phyloP scores from a whole-genome alignment of 1,284 basidiomycete genomes.

The Pseudozyma sp. region DNA sequence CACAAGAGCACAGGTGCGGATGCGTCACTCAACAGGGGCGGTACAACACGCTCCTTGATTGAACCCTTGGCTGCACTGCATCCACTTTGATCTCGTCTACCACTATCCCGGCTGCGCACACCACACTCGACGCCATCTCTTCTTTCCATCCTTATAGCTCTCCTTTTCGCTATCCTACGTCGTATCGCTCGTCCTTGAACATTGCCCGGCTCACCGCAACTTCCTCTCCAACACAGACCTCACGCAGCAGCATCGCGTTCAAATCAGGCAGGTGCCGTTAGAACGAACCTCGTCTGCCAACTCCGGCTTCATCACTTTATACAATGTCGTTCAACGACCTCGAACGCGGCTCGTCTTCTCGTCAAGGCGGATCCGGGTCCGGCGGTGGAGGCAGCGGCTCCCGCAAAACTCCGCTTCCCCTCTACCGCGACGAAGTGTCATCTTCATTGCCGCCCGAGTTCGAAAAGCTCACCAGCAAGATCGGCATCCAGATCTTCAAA shows the following conservation, averaged over 20 bases:
- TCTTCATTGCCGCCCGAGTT: slow-evolving; percentile 71
- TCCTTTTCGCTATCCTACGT: too few relatives aligned
- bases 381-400: slow-evolving; percentile 27
- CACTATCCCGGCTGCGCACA: background rate
- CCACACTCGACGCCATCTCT: too few relatives aligned
- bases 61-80: background rate
- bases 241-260: too few relatives aligned
- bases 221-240: too few relatives aligned
- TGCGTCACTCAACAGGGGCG: slow-evolving; percentile 43
- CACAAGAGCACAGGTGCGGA: slow-evolving; percentile 13
- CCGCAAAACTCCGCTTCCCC: slow-evolving; percentile 49
- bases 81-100: slow-evolving; percentile 1
- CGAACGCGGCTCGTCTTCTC: slow-evolving; percentile 68
- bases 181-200: too few relatives aligned
- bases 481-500: slow-evolving; percentile 97
- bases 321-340: slow-evolving; percentile 73
- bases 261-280: too few relatives aligned
- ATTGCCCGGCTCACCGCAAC: too few relatives aligned
- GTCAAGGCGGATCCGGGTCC: slow-evolving; percentile 16
- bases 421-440: slow-evolving; percentile 41
- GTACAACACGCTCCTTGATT: slow-evolving; percentile 4
- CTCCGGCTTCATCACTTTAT: too few relatives aligned
- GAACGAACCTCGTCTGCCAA: too few relatives aligned
- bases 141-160: too few relatives aligned
- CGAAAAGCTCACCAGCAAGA: slow-evolving; percentile 80